A percentile compares a stretch with the other conserved stretches of the same genome.
Evolutionary conservation across 371 early-diverging fungal genomes (phyloP).

Genomic region (Entomophthora muscae): DNA sequence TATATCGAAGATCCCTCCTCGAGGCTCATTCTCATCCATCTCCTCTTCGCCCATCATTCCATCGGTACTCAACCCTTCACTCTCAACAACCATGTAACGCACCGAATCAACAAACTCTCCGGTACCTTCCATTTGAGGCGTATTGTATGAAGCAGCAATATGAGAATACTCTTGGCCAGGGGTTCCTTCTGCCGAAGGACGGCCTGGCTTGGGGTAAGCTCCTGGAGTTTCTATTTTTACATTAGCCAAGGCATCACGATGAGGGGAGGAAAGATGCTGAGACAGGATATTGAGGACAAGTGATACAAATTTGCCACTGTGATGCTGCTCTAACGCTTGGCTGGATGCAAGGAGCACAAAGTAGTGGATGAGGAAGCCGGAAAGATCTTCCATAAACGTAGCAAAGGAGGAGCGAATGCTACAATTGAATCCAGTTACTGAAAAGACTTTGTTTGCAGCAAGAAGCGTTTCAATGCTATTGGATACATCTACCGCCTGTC

Average conservation of each 20-base stretch:
- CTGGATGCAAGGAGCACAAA: not conserved
- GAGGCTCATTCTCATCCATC: not conserved
- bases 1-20: not conserved
- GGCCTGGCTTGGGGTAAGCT: not conserved
- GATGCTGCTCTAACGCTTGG: not conserved
- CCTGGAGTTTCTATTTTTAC: not conserved
- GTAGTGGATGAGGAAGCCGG: conserved; percentile 1
- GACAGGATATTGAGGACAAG: not conserved
- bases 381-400: not conserved
- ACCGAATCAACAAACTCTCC: not conserved
- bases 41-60: not conserved
- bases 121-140: no score
- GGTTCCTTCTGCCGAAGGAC: not conserved
- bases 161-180: not conserved
- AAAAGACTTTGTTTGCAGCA: not conserved
- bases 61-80: not conserved
- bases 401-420: conserved; percentile 3
- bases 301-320: not conserved
- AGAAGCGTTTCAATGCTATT: not conserved
- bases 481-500: not conserved
- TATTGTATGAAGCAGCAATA: no score
- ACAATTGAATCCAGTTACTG: not conserved
- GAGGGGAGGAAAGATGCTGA: not conserved
- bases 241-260: not conserved
- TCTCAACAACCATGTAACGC: not conserved